These are phyloP conservation scores for Moringa oleifera DNA, from an alignment of 345 rosid species.

Conservation along the genomic window DNA sequence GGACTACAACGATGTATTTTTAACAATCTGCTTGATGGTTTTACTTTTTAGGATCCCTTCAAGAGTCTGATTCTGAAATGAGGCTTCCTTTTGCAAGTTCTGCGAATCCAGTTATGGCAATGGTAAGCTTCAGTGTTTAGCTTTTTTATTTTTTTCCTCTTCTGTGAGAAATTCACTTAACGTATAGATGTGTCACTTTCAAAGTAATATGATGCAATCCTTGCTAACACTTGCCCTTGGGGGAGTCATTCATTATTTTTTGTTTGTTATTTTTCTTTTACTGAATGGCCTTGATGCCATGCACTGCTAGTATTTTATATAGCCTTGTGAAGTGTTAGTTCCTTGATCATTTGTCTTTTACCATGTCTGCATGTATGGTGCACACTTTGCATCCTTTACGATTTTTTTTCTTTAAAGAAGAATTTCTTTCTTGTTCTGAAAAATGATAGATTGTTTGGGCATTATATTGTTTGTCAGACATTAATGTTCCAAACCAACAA, in stretches of 20 bases:
- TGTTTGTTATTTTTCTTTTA: background rate
- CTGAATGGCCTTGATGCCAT: background rate
- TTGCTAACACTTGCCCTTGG: background rate
- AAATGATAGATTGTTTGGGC: background rate
- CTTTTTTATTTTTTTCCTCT: too few species aligned
- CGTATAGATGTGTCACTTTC: too few species aligned
- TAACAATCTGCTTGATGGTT: conserved; percentile 3
- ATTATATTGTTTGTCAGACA: background rate
- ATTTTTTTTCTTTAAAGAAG: too few species aligned
- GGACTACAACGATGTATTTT: background rate
- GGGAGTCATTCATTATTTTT: too few species aligned
- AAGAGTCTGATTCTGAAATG: conserved; percentile 52
- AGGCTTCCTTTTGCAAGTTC: conserved; percentile 84
- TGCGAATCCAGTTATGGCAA: conserved; percentile 88
- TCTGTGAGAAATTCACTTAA: too few species aligned
- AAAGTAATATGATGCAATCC: background rate
- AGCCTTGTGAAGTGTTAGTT: background rate
- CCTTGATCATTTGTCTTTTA: background rate
- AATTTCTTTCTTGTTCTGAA: too few species aligned
- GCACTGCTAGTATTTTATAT: background rate
- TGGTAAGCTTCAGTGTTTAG: conserved; percentile 43
- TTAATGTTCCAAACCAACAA: background rate
- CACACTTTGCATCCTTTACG: too few species aligned
- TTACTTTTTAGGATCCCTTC: conserved; percentile 40
- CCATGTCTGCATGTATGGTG: background rate